A percentile compares a stretch with the other conserved stretches of the same genome.
These are phyloP conservation scores for Hypoxylon cercidicola DNA, from an alignment of 495 filamentous ascomycete species.

Conservation along the genomic window DNA sequence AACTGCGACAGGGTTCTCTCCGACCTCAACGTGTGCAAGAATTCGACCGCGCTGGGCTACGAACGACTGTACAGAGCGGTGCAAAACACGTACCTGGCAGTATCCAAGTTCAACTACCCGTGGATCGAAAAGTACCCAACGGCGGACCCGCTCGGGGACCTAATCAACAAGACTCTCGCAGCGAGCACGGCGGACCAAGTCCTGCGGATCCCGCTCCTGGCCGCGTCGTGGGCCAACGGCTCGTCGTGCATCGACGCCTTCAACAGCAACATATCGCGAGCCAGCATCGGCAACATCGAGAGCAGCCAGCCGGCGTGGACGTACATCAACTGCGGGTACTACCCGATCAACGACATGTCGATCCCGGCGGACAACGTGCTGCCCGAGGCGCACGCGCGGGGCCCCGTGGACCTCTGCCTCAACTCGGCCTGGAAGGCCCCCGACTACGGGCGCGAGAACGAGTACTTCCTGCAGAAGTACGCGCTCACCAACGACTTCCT, in stretches of 20 bases:
- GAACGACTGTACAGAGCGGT: conserved; percentile 28
- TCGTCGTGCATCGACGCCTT: conserved; percentile 24
- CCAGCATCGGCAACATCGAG: conserved; percentile 12
- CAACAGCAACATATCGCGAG: conserved; percentile 29
- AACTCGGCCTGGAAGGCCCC: conserved; percentile 18
- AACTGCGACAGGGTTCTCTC: conserved; percentile 21
- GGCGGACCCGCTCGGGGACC: conserved; percentile 19
- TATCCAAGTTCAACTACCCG: conserved; percentile 38
- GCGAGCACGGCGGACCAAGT: conserved; percentile 25
- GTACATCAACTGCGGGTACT: conserved; percentile 29
- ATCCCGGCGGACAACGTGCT: conserved; percentile 32
- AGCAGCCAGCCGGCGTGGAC: conserved; percentile 25
- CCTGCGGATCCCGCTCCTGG: conserved; percentile 36
- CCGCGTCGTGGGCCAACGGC: conserved; percentile 23
- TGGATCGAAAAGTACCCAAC: conserved; percentile 32
- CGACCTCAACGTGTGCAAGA: conserved; percentile 28
- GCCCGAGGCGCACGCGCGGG: conserved; percentile 29
- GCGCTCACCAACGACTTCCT: conserved; percentile 24
- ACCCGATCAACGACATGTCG: conserved; percentile 33
- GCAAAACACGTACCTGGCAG: conserved; percentile 23
- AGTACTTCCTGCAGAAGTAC: conserved; percentile 39
- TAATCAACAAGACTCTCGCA: conserved; percentile 23
- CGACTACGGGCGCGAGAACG: conserved; percentile 31
- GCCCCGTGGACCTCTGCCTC: conserved; percentile 23
- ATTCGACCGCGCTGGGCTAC: conserved; percentile 18